Conservation (phyloP, 2,329 filamentous ascomycete genomes). For the Penicillium sp. region DNA sequence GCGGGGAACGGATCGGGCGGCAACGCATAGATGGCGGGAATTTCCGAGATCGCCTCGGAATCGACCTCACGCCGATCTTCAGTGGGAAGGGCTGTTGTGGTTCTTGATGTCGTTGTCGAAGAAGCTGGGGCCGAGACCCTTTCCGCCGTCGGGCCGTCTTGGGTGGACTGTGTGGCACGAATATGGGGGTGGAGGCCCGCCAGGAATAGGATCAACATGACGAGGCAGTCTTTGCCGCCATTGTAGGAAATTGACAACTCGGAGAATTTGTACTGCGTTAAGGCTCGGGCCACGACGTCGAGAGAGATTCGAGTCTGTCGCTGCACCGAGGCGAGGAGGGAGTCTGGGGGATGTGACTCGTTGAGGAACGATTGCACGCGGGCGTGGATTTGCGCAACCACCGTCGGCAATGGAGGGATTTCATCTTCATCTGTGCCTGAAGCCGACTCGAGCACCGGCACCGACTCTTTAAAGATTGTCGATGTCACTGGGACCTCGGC, state of each 20-base stretch:
- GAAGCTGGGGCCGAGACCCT: not conserved
- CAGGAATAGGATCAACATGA: slow-evolving; percentile 81
- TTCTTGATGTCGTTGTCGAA: not conserved
- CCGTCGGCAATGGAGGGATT: slow-evolving; percentile 42
- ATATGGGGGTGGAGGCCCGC: slow-evolving; percentile 51
- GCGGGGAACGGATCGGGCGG: slow-evolving; percentile 76
- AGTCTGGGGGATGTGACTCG: slow-evolving; percentile 50
- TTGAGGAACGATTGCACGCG: slow-evolving; percentile 61
- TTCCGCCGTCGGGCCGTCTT: not conserved
- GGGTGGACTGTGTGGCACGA: slow-evolving; percentile 15
- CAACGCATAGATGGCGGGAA: slow-evolving; percentile 86
- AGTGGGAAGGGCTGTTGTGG: not conserved
- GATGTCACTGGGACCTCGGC: not conserved
- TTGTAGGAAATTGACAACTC: slow-evolving; percentile 92
- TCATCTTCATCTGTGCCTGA: not conserved
- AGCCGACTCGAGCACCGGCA: slow-evolving; percentile 1
- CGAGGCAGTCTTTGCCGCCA: slow-evolving; percentile 94
- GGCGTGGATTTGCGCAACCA: slow-evolving; percentile 60
- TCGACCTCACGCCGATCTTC: not conserved
- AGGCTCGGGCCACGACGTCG: slow-evolving; percentile 66
- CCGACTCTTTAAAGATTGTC: slow-evolving; percentile 6
- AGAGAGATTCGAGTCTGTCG: slow-evolving; percentile 67
- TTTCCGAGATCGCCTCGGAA: slow-evolving; percentile 30
- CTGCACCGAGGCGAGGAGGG: slow-evolving; percentile 60
- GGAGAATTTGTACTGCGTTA: slow-evolving; percentile 68